Evolutionary conservation across 192 early-diverging fungal species (phyloP), one percentile per base, ranked within the genome.

Genomic region (Coemansia sp.): DNA sequence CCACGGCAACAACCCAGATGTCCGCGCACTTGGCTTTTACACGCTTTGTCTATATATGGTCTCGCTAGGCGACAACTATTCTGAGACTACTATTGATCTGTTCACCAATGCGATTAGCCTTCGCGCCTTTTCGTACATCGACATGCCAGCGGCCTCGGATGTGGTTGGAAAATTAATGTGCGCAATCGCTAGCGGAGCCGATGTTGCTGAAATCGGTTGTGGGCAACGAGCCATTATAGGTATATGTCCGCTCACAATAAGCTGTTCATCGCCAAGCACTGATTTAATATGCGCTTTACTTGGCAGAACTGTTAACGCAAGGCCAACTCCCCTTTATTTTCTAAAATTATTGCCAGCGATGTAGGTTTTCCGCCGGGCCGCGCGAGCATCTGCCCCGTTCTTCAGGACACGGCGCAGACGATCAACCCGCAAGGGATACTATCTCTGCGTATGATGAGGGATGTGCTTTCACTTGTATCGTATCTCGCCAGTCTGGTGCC

Each of bases 401-500:
- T 82, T 3, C 80, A 76, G 36, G 80, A 82, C 42, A 42, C 27
- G 1, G 42, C 15, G n/a, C 55, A 68, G 21, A 64, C 80, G 1
- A 69, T 77, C n/a, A 82, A 74, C 29, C 80, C 80, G n/a, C 80
- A 82, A 53, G 80, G 80, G 2, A 60, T 82, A 15, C 44, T 76
- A 6, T 68, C 80, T 12, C 32, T 77, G 4, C 68, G 75, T 7
- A 76, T 77, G 80, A 11, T 82, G 39, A 67, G 68, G 3, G 65
- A 69, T 38, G 42, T 67, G 34, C 38, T 77, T 14, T 29, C 45
- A 14, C 39, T 63, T 42, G 38, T 69, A 9, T 29, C 55, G 2
- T 77, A 77, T 38, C 39, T 74, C 21, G 75, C 80, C 19, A 71
- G 75, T 32, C 31, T 82, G 2, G n/a, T 69, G 34, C 72, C 79